Percentiles rank a stretch among this genome's conserved stretches.
These are phyloP conservation scores for Hyparrhenia diplandra DNA, from an alignment of 176 grass and related monocot genomes.

Conservation along the genomic window DNA sequence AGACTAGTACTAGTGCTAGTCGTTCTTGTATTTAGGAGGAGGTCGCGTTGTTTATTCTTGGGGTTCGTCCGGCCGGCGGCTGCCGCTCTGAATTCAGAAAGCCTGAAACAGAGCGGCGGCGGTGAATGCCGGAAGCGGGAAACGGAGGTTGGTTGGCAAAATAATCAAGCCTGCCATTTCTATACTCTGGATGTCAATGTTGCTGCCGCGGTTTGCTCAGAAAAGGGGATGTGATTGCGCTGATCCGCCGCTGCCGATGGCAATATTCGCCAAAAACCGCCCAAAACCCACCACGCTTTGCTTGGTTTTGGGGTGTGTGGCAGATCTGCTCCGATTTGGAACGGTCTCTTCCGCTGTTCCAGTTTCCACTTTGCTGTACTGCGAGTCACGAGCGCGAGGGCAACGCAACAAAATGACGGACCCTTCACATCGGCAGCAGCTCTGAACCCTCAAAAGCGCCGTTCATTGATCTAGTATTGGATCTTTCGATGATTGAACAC, in stretches of 20 bases:
- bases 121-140: not conserved
- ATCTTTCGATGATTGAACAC: not conserved
- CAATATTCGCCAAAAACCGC: too few species aligned
- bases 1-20: not conserved
- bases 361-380: not conserved
- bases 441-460: not conserved
- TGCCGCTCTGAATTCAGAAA: slow-evolving; percentile 21
- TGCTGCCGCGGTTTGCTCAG: not conserved
- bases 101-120: slow-evolving; percentile 30
- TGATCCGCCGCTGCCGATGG: not conserved
- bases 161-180: not conserved
- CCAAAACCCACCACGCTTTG: too few species aligned
- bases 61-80: not conserved
- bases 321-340: not conserved
- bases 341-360: not conserved
- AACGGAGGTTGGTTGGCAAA: not conserved
- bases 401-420: not conserved
- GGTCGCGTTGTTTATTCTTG: not conserved
- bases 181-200: not conserved
- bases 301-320: too few species aligned
- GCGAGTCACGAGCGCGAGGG: not conserved
- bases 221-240: not conserved
- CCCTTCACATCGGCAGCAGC: not conserved
- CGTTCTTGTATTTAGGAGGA: not conserved
- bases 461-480: not conserved